Evolutionary conservation across 2,329 filamentous ascomycete genomes (phyloP), one percentile per base, ranked within the genome.

Genomic region (Alternaria rosae): DNA sequence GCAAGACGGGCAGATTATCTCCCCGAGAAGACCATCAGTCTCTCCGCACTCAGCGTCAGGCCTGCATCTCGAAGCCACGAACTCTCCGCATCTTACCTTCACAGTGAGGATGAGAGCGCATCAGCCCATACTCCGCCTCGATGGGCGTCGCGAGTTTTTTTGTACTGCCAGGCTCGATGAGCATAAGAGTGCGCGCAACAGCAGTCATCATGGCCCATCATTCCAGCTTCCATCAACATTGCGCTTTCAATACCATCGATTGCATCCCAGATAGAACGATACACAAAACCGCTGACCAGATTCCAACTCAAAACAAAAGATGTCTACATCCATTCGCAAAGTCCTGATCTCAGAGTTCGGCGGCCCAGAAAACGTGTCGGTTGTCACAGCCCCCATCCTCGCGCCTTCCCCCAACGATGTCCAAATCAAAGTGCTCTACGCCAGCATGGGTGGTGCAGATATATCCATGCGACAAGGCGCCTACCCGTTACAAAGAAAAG

Each of bases 391-490:
- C 4, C 69, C 77, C 6, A 79, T 82, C 44, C 57, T 78, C 1
- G 71, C 81, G 6, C 84, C 84, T 20, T 70, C 76, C 12, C 74
- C 79, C 9, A 70, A 79, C 26, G 76, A 86, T 57, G 83, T 85
- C 25, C 84, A 83, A 53, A 76, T 85, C 59, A 79, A 81, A 52
- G 80, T 84, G 60, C 69, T 83, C 57, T 84, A 84, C 72, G 70
- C 83, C 3, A 81, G 82, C 52, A 85, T 86, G 73, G 78, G 79
- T 1, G 84, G 84, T 35, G 72, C 78, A 61, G 84, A 86, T 67
- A 79, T 85, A 70, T 80, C 81, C 64, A 85, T 85, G 84, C 81
- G 84, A 21, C 72, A 79, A 20, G 84, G 84, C 57, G 66, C 64
- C n/a, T 85, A 85, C 63, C 83, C 83, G 1, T 65, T 82, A 57